Evolutionary conservation across 805 yeast species (phyloP).

Genomic region (Middelhovenomyces tepae): DNA sequence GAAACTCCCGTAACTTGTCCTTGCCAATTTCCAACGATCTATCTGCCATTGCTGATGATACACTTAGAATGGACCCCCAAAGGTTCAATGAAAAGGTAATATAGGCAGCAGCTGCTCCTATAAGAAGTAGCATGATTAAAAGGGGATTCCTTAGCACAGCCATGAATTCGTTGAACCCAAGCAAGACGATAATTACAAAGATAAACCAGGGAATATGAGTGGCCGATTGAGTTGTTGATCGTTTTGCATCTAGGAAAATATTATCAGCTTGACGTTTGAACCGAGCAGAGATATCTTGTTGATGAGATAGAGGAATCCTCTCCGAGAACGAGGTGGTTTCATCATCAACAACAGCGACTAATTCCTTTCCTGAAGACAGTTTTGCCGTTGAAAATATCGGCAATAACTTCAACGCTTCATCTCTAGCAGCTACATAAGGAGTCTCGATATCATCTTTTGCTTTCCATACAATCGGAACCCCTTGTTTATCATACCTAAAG

Average conservation of each 20-base stretch:
- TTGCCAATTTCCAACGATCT: constrained; percentile 52
- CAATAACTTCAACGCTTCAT: constrained; percentile 45
- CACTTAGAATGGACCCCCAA: constrained; percentile 63
- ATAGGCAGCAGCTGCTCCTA: constrained; percentile 53
- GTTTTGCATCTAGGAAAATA: constrained; percentile 75
- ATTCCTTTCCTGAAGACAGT: constrained; percentile 39
- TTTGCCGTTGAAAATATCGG: constrained; percentile 53
- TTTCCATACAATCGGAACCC: constrained; percentile 75
- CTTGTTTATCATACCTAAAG: constrained; percentile 76
- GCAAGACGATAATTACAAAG: constrained; percentile 56
- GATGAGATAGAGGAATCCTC: constrained; percentile 49
- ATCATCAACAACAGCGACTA: constrained; percentile 49
- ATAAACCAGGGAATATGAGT: constrained; percentile 81
- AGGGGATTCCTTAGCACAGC: constrained; percentile 79
- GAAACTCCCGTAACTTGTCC: constrained; percentile 48
- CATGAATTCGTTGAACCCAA: constrained; percentile 96
- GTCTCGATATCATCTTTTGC: constrained; percentile 63
- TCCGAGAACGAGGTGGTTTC: constrained; percentile 43
- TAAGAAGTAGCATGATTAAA: constrained; percentile 48
- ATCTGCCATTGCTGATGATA: constrained; percentile 48
- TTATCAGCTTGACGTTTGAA: constrained; percentile 73
- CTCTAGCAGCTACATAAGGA: constrained; percentile 52
- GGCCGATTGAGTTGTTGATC: constrained; percentile 69
- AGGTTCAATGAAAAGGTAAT: constrained; percentile 62
- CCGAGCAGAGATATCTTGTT: constrained; percentile 44